Evolutionary conservation across 192 early-diverging fungal genomes (phyloP), one percentile per base, ranked within the genome.

Genomic region (Podila minutissima): DNA sequence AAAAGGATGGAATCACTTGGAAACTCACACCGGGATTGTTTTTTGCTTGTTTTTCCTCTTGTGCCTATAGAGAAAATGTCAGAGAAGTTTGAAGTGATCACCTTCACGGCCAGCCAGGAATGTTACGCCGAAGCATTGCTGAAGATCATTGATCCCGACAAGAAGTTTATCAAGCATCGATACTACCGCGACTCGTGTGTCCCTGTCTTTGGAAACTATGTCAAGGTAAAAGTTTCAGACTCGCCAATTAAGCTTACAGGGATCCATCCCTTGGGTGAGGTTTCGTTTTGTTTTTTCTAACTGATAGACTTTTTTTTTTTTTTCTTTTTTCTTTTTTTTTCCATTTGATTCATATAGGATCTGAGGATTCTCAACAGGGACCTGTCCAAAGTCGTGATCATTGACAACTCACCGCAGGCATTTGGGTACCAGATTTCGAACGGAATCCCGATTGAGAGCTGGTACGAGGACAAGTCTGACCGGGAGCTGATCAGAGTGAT

Each of bases 41-140:
- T 50, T n/a, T n/a, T n/a, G n/a, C n/a, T n/a, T 19, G 22, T 24
- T 17, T 28, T 7, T 66, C 26, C 29, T 28, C 15, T 15, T 0
- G 41, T 4, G 4, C 41, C n/a, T 49, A 8, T 61, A 81, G 83
- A 89, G 32, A 74, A 74, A 61, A 87, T 83, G 33, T 86, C 91
- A 46, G 62, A 83, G 67, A 70, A 86, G 50, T 94, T 91, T 55
- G 93, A 94, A 71, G 90, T 94, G 2, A 91, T 93, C 6, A 83
- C 93, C 4, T 94, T 94, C 55, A 94, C 93, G 5, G 93, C 93
- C 5, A 92, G 91, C 59, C 92, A 92, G 83, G 88, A 92, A 59
- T 86, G 88, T n/a, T 94, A 94, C 55, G 93, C 92, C 4, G 89
- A 92, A 65, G 74, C 82, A 19, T 66, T 92, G 49, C 77, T 91